A percentile compares a stretch with the other conserved stretches of the same genome.
These are phyloP conservation scores for Plantago ovata DNA, from an alignment of 257 asterid species.

Conservation along the genomic window DNA sequence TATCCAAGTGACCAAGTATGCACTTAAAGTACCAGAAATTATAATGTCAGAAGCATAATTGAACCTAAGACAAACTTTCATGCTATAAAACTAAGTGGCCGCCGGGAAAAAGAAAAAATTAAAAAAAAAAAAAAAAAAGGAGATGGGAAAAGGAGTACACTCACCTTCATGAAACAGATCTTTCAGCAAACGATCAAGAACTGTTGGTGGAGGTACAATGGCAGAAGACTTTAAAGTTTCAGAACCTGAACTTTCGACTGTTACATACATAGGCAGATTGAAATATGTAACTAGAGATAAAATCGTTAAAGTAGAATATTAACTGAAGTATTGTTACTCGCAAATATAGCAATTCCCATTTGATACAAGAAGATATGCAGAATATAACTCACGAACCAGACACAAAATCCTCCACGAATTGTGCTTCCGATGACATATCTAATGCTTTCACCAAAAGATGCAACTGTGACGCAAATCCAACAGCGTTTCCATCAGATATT, in stretches of 20 bases:
- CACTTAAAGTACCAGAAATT: too few relatives aligned
- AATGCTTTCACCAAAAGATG: constrained; percentile 62
- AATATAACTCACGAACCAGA: constrained; percentile 48
- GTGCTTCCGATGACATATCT: constrained; percentile 62
- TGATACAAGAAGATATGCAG: constrained; percentile 15
- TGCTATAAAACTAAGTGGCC: constrained; percentile 19
- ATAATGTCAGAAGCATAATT: background rate
- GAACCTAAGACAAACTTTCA: constrained; percentile 7
- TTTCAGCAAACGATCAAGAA: constrained; percentile 90
- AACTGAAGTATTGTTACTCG: too few relatives aligned
- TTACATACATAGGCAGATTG: constrained; percentile 25
- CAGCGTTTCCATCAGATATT: constrained; percentile 41
- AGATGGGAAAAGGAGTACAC: too few relatives aligned
- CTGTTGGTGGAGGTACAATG: constrained; percentile 86
- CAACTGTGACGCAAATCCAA: constrained; percentile 86
- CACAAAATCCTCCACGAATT: constrained; percentile 81
- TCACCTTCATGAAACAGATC: constrained; percentile 81
- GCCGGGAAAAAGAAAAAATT: too few relatives aligned
- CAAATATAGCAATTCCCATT: constrained; percentile 14
- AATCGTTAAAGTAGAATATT: too few relatives aligned
- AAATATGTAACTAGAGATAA: too few relatives aligned
- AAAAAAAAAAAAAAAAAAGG: too few relatives aligned
- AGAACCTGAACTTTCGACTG: constrained; percentile 56
- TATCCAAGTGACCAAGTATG: too few relatives aligned
- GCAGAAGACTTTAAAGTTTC: constrained; percentile 66